Base-by-base conservation (phyloP, 805 yeast species). In the Starmera pachycereana region DNA sequence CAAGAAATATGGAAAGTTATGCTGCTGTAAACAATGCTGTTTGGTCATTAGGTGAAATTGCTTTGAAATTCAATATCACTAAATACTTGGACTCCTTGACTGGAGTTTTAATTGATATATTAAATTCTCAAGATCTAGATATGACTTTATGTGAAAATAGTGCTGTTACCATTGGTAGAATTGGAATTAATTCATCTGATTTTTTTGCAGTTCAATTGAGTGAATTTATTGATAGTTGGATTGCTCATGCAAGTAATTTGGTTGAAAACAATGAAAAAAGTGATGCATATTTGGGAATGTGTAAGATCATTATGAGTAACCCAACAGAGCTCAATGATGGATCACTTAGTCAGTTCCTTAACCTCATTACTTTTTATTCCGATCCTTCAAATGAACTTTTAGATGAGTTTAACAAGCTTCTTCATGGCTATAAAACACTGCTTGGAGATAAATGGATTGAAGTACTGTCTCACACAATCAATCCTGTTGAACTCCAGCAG, bases 31-130 rank as follows among this genome's bases (percentile, higher is more conserved):
- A 84, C 60, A 92, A 92, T 59, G 92, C 97, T 1, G 78, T 86
- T 37, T 92, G 98, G 98, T 76, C 96, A 2, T 63, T 84, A 12
- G 97, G 98, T 35, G 95, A 92, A 57, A 76, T 92, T 28, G 70
- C 86, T 4, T 66, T 88, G 52, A 72, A 84, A 41, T 64, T 67
- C 1, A 66, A 68, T 32, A 49, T 80, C 45, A 62, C 62, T 34
- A 78, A 76, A 12, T 81, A 72, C 52, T 57, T 80, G 35, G 61
- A 58, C 32, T 76, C 76, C 44, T 59, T 82, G 46, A 65, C 78
- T 44, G 68, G 65, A 34, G 58, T 78, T 18, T 59, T 85, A 41
- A 72, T 81, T 12, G 77, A 79, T 8, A 68, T 81, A n/a, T 57
- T 85, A 36, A 67, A 72, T 44, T 63, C 75, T 40, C 75, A 76